Base-by-base conservation (phyloP, 306 rosid genomes). In the Mucuna pruriens region DNA sequence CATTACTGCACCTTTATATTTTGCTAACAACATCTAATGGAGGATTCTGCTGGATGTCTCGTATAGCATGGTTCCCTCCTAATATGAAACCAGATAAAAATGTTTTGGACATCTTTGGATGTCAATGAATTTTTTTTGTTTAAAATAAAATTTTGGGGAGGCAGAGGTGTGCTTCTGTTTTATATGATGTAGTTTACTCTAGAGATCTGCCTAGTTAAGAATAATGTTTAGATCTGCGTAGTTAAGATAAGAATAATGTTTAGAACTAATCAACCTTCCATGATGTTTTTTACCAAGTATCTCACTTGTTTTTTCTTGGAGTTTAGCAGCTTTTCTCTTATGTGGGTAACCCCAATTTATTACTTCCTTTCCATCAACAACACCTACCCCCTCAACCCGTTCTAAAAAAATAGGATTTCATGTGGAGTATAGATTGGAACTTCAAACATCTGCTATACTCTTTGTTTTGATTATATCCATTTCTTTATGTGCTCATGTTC, bases 61-160 rank as follows among this genome's bases (percentile, higher is more conserved):
- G 23, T 62, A 26, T 52, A 78, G 26, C 75, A 23, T 45, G 9
- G 45, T 78, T 19, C 57, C 36, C 34, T 51, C 55, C 88, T 91
- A 40, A 89, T 93, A 60, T 90, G 31, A 65, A 38, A 6, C 36
- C 29, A 20, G 29, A 19, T 15, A 9, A 20, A 20, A 46, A 33
- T 77, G 74, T 33, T 22, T 4, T 1, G 19, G 40, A 51, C 58
- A 22, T 15, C 19, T 51, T 15, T 7, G 36, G 55, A 38, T 49
- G 31, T 55, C 7, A 10, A 22, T 39, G 16, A 22, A 74, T 10
- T 23, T 7, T 58, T 26, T 58, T 58, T 15, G 9, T 26, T 20
- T 15, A 15, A 48, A 5, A 61, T 13, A 61, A 25, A 60, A 26
- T 25, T 17, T 2, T 1, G 33, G 73, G 33, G 17, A 19, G 16